Conservation (phyloP, 2,329 filamentous ascomycete genomes). For the Phaeoacremonium minimum region DNA sequence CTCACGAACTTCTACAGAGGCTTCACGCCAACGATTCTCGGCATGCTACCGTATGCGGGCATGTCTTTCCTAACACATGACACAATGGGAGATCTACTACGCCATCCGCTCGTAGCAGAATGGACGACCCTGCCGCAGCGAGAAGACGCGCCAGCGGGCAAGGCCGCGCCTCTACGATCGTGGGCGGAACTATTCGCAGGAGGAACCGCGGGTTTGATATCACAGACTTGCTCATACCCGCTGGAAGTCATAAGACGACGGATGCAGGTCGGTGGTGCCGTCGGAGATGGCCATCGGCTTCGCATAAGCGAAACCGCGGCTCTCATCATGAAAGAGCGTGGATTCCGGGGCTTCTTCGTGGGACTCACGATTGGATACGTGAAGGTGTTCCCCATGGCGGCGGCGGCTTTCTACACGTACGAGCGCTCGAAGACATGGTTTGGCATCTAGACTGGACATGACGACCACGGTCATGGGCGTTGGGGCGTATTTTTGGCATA, state of each 20-base stretch:
- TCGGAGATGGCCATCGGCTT: constrained; percentile 80
- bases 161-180: constrained; percentile 69
- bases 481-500: too few relatives aligned
- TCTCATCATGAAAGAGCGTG: constrained; percentile 72
- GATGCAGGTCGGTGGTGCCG: constrained; percentile 95
- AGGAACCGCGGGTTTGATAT: constrained; percentile 80
- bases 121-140: constrained; percentile 72
- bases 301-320: constrained; percentile 73
- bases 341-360: constrained; percentile 81
- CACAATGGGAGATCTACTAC: constrained; percentile 78
- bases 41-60: constrained; percentile 96
- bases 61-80: constrained; percentile 96
- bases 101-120: constrained; percentile 58
- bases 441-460: constrained; percentile 49
- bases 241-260: constrained; percentile 86
- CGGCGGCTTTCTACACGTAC: constrained; percentile 64
- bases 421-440: constrained; percentile 60
- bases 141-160: constrained; percentile 46
- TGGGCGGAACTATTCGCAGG: constrained; percentile 86
- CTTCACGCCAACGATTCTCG: constrained; percentile 82
- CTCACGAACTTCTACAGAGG: constrained; percentile 92
- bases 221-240: constrained; percentile 90
- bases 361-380: constrained; percentile 92
- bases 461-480: too few relatives aligned
- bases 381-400: constrained; percentile 88